phyloP scores from a whole-genome alignment of 192 early-diverging fungal genomes.

The Dispira simplex region DNA sequence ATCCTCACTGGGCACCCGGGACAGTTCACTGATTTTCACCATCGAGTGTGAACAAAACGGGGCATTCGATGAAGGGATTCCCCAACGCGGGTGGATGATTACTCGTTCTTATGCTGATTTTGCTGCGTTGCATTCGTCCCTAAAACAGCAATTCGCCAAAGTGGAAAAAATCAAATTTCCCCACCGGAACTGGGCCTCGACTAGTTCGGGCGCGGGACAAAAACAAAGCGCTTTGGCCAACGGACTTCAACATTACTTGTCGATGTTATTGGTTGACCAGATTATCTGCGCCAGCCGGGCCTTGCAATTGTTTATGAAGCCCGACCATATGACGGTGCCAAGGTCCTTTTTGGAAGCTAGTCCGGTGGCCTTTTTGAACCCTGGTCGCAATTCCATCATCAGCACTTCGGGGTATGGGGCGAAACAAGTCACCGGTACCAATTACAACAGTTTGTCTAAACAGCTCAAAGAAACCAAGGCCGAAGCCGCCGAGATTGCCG shows the following conservation, averaged over 20 bases:
- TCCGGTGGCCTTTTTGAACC: neutral
- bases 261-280: neutral
- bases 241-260: conserved; percentile 5
- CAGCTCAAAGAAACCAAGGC: too few species aligned
- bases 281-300: conserved; percentile 5
- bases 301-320: conserved; percentile 11
- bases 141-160: conserved; percentile 4
- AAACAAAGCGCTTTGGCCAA: neutral
- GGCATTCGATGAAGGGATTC: neutral
- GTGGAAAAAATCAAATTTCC: conserved; percentile 12
- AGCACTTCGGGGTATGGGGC: neutral
- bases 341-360: neutral
- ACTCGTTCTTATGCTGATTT: conserved; percentile 13
- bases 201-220: neutral
- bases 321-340: conserved; percentile 12
- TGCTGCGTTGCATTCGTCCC: neutral
- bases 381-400: neutral
- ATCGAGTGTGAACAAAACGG: conserved; percentile 7
- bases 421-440: too few species aligned
- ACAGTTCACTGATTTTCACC: conserved; percentile 7
- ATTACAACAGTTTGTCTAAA: too few species aligned
- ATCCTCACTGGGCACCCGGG: conserved; percentile 6
- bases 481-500: too few species aligned
- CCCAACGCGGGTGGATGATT: conserved; percentile 11
- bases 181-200: neutral